These are phyloP conservation scores for Lactifluus piperatus DNA, from an alignment of 768 basidiomycete species.

Conservation along the genomic window DNA sequence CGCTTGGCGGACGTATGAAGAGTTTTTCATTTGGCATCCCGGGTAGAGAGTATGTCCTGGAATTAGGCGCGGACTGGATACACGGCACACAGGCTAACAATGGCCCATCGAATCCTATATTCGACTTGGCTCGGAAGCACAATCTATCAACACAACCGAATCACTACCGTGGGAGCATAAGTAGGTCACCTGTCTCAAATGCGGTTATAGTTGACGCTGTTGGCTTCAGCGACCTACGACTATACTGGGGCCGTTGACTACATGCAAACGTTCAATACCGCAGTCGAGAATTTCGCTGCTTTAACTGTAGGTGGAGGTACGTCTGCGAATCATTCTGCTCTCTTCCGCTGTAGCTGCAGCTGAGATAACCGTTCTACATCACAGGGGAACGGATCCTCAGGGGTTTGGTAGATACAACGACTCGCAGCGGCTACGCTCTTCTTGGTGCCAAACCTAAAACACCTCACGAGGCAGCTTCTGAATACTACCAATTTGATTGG, in stretches of 20 bases:
- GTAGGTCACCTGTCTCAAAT: slow-evolving; percentile 28
- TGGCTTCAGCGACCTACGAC: slow-evolving; percentile 43
- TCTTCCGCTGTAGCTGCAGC: background rate
- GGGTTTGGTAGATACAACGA: slow-evolving; percentile 45
- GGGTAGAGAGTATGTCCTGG: slow-evolving; percentile 36
- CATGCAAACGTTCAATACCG: slow-evolving; percentile 34
- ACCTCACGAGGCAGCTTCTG: slow-evolving; percentile 41
- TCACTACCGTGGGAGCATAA: slow-evolving; percentile 33
- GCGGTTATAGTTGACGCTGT: background rate
- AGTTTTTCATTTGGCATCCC: slow-evolving; percentile 35
- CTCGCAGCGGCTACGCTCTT: slow-evolving; percentile 45
- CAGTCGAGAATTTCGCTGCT: slow-evolving; percentile 33
- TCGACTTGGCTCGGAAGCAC: slow-evolving; percentile 47
- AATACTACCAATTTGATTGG: slow-evolving; percentile 42
- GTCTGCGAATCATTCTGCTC: background rate
- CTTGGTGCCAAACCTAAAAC: slow-evolving; percentile 38
- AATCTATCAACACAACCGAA: slow-evolving; percentile 38
- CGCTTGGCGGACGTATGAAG: slow-evolving; percentile 56
- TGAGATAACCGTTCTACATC: background rate
- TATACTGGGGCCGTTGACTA: slow-evolving; percentile 41
- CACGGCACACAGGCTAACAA: slow-evolving; percentile 40
- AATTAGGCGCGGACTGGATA: slow-evolving; percentile 53
- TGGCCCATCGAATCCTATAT: slow-evolving; percentile 53
- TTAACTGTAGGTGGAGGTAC: slow-evolving; percentile 41
- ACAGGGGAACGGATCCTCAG: slow-evolving; percentile 38